Percentiles rank a stretch among this genome's conserved stretches.
Conservation (phyloP, 805 yeast species). For the Ogataea pini region DNA sequence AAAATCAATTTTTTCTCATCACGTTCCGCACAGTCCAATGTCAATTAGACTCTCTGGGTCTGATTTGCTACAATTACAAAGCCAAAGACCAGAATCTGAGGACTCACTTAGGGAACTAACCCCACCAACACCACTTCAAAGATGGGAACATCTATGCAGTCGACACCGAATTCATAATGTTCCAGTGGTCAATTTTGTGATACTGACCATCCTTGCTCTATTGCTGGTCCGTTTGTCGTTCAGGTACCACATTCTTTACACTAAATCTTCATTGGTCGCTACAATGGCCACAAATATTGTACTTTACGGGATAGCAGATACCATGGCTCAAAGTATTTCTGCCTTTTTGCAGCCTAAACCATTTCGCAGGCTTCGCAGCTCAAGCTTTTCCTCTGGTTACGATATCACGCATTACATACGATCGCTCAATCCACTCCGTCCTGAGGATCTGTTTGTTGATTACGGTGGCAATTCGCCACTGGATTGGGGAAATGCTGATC, state of each 20-base stretch:
- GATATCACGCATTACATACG: slow-evolving; percentile 24
- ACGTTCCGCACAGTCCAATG: slow-evolving; percentile 6
- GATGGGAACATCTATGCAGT: slow-evolving; percentile 16
- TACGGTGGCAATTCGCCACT: slow-evolving; percentile 28
- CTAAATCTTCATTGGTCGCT: slow-evolving; percentile 67
- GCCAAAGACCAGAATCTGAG: not conserved
- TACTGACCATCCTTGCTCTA: slow-evolving; percentile 49
- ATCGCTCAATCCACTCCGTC: slow-evolving; percentile 19
- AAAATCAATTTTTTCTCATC: too few species aligned
- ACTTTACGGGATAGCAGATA: slow-evolving; percentile 87
- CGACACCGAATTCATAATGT: slow-evolving; percentile 41
- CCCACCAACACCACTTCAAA: slow-evolving; percentile 3
- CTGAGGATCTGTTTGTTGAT: slow-evolving; percentile 35
- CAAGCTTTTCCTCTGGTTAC: slow-evolving; percentile 18
- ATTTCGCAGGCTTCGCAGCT: slow-evolving; percentile 14
- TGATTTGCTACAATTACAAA: slow-evolving; percentile 8
- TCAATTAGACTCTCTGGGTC: slow-evolving; percentile 16
- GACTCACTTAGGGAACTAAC: not conserved
- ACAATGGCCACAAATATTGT: slow-evolving; percentile 79
- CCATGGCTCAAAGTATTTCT: slow-evolving; percentile 76
- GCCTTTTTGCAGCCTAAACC: slow-evolving; percentile 23
- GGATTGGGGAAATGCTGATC: slow-evolving; percentile 3
- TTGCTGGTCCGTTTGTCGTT: slow-evolving; percentile 55
- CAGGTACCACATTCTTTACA: slow-evolving; percentile 61
- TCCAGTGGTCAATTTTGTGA: slow-evolving; percentile 57